phyloP scores from a whole-genome alignment of 768 basidiomycete species.

The Russula brevipes region DNA sequence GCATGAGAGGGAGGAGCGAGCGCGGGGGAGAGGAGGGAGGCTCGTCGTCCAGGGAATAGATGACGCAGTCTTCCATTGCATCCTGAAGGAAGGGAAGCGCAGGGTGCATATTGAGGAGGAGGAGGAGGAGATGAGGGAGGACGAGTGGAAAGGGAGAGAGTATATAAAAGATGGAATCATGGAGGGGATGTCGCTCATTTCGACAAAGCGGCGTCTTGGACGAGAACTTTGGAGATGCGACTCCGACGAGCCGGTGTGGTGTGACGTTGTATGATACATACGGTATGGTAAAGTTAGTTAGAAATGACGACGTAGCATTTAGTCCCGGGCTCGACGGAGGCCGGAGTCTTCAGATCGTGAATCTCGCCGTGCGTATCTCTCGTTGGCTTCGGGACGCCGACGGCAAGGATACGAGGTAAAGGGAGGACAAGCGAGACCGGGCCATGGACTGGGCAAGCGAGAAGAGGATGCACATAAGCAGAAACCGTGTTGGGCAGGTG shows the following conservation, averaged over 20 bases:
- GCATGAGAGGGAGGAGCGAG: slow-evolving; percentile 49
- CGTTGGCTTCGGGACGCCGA: slow-evolving; percentile 20
- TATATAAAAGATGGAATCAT: slow-evolving; percentile 18
- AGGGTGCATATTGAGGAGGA: slow-evolving; percentile 5
- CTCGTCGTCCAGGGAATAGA: slow-evolving; percentile 43
- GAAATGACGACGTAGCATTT: slow-evolving; percentile 22
- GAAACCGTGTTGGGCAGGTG: neutral
- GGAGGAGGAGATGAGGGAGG: neutral
- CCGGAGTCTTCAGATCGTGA: slow-evolving; percentile 14
- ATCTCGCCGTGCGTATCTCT: neutral
- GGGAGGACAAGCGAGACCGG: neutral
- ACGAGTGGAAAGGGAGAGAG: slow-evolving; percentile 6
- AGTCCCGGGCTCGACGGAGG: slow-evolving; percentile 17
- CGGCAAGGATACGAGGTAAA: neutral
- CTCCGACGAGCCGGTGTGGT: slow-evolving; percentile 23
- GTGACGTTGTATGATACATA: slow-evolving; percentile 17
- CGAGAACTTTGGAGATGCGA: slow-evolving; percentile 19
- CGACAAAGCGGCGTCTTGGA: slow-evolving; percentile 23
- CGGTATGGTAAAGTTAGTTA: slow-evolving; percentile 4
- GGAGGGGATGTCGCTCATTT: slow-evolving; percentile 20
- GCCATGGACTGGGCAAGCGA: neutral
- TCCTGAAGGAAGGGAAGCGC: slow-evolving; percentile 40
- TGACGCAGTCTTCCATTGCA: slow-evolving; percentile 71
- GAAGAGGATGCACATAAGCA: neutral
- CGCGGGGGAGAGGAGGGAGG: slow-evolving; percentile 54